These are phyloP conservation scores for Xylogone sp. DNA, from an alignment of 2,329 filamentous ascomycete species.

Conservation along the genomic window DNA sequence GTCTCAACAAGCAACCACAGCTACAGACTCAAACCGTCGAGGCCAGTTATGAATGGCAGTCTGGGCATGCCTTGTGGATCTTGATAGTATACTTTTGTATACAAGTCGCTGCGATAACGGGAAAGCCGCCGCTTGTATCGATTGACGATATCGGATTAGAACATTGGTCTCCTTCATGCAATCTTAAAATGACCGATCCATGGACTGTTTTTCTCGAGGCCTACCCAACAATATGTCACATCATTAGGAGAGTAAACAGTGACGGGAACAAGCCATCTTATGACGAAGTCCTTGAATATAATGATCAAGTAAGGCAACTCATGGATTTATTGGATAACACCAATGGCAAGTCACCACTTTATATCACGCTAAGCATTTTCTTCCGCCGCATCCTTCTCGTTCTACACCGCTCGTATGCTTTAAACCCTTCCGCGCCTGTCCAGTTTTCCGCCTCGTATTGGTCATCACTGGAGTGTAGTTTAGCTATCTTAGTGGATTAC, in stretches of 20 bases:
- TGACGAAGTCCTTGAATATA: constrained; percentile 8
- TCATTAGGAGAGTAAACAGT: background rate
- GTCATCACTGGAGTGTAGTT: constrained; percentile 27
- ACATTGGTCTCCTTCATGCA: background rate
- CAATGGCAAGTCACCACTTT: constrained; percentile 11
- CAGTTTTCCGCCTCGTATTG: constrained; percentile 27
- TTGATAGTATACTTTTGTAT: background rate
- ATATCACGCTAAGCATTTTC: constrained; percentile 22
- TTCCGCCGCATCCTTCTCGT: constrained; percentile 24
- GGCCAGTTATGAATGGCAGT: background rate
- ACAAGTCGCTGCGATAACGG: background rate
- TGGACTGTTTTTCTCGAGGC: background rate
- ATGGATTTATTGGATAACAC: background rate
- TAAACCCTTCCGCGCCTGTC: constrained; percentile 15
- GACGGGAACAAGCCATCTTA: background rate
- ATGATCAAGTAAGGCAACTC: constrained; percentile 10
- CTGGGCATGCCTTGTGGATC: background rate
- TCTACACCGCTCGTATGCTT: constrained; percentile 24
- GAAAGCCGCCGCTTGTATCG: background rate
- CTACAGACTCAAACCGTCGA: background rate
- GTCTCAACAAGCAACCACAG: background rate
- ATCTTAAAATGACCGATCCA: background rate
- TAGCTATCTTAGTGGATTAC: constrained; percentile 27
- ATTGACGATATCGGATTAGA: background rate
- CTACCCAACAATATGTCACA: background rate